phyloP scores from a whole-genome alignment of 176 grass and related monocot species.

The Aegilops longissima region DNA sequence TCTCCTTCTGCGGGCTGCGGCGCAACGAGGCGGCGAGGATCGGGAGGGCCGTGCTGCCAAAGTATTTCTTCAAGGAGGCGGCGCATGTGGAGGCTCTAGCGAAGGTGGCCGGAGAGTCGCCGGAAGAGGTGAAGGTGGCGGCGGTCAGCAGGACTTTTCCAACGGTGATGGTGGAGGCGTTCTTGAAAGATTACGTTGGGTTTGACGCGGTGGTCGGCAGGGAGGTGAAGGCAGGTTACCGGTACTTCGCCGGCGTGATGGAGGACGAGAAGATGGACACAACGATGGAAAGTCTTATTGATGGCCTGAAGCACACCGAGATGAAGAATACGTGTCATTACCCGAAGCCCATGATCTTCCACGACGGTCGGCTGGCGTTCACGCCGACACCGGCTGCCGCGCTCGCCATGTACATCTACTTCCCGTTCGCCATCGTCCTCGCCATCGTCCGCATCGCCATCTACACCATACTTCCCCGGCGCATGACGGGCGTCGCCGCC shows the following conservation, averaged over 20 bases:
- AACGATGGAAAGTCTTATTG: neutral
- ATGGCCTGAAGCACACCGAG: neutral
- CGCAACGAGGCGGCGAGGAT: constrained; percentile 32
- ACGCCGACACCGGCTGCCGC: constrained; percentile 46
- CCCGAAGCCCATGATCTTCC: constrained; percentile 58
- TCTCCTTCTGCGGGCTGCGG: constrained; percentile 51
- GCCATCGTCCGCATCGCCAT: constrained; percentile 39
- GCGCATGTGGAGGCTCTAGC: neutral
- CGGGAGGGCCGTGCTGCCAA: constrained; percentile 57
- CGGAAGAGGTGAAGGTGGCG: constrained; percentile 35
- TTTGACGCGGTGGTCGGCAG: constrained; percentile 30
- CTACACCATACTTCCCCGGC: constrained; percentile 50
- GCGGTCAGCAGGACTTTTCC: constrained; percentile 30
- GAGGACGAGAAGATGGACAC: neutral
- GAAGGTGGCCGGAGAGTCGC: neutral
- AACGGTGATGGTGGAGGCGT: constrained; percentile 46
- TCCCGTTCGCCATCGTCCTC: constrained; percentile 54
- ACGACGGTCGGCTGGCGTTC: constrained; percentile 70
- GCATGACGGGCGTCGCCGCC: constrained; percentile 15
- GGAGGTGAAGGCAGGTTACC: constrained; percentile 5
- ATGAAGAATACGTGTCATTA: neutral
- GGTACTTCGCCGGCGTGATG: constrained; percentile 46
- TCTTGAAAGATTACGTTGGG: constrained; percentile 39
- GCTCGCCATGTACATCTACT: constrained; percentile 68
- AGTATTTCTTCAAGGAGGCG: constrained; percentile 40